A percentile compares a stretch with the other conserved stretches of the same genome.
Evolutionary conservation across 2,329 filamentous ascomycete species (phyloP).

Genomic region (Clarireedia homoeocarpa): DNA sequence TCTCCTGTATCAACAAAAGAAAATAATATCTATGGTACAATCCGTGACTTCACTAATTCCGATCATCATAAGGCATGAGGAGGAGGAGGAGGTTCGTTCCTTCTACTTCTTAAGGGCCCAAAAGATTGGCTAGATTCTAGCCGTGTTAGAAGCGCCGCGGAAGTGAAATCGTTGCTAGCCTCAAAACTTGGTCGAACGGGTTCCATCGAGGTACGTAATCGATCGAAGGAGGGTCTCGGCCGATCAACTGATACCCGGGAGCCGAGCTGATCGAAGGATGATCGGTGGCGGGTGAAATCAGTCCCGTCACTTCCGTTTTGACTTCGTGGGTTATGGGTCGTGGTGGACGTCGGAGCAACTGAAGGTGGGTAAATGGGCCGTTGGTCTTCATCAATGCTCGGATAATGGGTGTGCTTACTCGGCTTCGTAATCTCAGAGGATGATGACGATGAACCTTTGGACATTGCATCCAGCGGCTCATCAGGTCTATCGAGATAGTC

Average conservation of each 20-base stretch:
- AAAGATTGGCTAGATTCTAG: slow-evolving; percentile 62
- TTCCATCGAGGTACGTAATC: slow-evolving; percentile 81
- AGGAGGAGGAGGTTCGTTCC: slow-evolving; percentile 6
- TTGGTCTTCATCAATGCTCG: slow-evolving; percentile 74
- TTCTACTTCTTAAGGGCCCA: slow-evolving; percentile 22
- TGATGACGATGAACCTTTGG: slow-evolving; percentile 42
- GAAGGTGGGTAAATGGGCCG: slow-evolving; percentile 92
- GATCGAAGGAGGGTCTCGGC: slow-evolving; percentile 77
- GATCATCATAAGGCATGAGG: slow-evolving; percentile 8
- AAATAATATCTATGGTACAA: slow-evolving; percentile 30
- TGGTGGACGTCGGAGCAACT: slow-evolving; percentile 64
- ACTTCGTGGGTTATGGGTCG: slow-evolving; percentile 70
- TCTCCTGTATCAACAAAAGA: slow-evolving; percentile 31
- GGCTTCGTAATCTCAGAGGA: slow-evolving; percentile 48
- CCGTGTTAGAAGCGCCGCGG: slow-evolving; percentile 73
- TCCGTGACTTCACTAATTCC: slow-evolving; percentile 12
- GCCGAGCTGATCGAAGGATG: slow-evolving; percentile 69
- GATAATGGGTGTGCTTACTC: slow-evolving; percentile 47
- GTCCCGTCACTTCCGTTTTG: slow-evolving; percentile 93
- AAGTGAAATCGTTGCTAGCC: slow-evolving; percentile 83
- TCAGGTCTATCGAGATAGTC: slow-evolving; percentile 49
- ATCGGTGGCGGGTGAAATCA: slow-evolving; percentile 67
- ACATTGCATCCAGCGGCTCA: slow-evolving; percentile 29
- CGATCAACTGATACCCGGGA: slow-evolving; percentile 56
- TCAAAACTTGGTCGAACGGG: slow-evolving; percentile 77